Base-by-base conservation (phyloP, 106 monocot species). In the Hemerocallis citrina region DNA sequence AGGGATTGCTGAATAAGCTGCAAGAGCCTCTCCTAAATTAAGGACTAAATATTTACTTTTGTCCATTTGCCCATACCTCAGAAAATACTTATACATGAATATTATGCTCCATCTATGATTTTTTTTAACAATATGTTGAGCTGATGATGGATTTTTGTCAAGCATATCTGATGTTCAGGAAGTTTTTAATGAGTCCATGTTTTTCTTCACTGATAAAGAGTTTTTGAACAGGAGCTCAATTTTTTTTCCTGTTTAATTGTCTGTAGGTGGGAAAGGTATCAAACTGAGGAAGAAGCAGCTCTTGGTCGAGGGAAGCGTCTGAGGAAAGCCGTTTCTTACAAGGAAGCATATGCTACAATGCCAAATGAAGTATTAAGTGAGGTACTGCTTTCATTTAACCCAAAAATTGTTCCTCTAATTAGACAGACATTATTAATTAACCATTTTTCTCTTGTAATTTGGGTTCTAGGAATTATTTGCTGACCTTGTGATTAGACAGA, bases 311-410 rank as follows among this genome's bases (percentile, higher is more conserved):
- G 92, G 10, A 92, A 92, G 55, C 87, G 92, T 32, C 78, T 88
- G 76, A 92, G 88, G 64, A 92, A 88, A 77, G 88, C 88, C 51
- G 75, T 92, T 24, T 92, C 92, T 39, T 92, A 92, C 73, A 84
- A 70, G 62, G 92, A 92, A 71, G 77, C 80, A 40, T 87, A 81
- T 72, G 71, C 79, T 57, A 34, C 84, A 47, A 52, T 81, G 40
- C 77, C 77, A 69, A 75, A 17, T 71, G 92, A 88, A 78, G 70
- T 86, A 57, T 63, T 88, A 43, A 92, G 78, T 40, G 88, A 92
- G 92, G 92, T 92, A 81, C 13, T 59, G 6, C 15, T 27, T 52
- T 39, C 36, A 1, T 38, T 24, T 3, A 39, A 43, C 46, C 5
- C 6, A 1, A 25, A 35, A 42, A 5, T 23, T 42, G 10, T 7